Percentiles rank a stretch among this genome's conserved stretches.
phyloP scores from a whole-genome alignment of 352 stramenopile species.

The Aphanomyces euteiches region DNA sequence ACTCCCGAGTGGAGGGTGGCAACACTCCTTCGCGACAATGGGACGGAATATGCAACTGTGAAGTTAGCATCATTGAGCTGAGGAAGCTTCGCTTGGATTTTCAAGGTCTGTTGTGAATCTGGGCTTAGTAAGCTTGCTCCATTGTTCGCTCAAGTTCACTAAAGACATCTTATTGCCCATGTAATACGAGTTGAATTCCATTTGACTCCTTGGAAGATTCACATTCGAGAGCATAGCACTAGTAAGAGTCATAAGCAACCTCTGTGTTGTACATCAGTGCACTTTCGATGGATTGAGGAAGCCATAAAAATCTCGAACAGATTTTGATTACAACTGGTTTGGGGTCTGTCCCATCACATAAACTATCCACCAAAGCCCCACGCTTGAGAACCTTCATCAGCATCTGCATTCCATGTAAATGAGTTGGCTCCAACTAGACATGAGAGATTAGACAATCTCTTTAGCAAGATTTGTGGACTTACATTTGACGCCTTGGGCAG shows the following conservation, averaged over 20 bases:
- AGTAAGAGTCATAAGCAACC: neutral
- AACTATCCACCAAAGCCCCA: constrained; percentile 25
- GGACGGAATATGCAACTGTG: too few species aligned
- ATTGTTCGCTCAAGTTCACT: too few species aligned
- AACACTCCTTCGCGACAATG: too few species aligned
- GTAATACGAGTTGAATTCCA: too few species aligned
- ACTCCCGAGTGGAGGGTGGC: too few species aligned
- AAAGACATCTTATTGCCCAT: too few species aligned
- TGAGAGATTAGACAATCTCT: neutral
- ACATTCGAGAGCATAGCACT: neutral
- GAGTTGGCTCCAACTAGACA: constrained; percentile 54
- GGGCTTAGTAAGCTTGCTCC: too few species aligned
- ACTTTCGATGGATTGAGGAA: neutral
- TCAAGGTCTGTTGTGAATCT: too few species aligned
- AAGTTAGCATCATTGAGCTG: too few species aligned
- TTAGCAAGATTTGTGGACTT: neutral
- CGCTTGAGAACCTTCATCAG: constrained; percentile 44
- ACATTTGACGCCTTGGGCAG: constrained; percentile 52
- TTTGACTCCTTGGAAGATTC: too few species aligned
- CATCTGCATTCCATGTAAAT: constrained; percentile 67
- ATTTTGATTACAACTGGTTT: neutral
- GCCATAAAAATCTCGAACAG: neutral
- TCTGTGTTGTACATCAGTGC: neutral
- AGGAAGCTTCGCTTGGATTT: too few species aligned
- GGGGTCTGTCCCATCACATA: neutral